phyloP scores from a whole-genome alignment of 257 asterid species.

The Fraxinus excelsior region DNA sequence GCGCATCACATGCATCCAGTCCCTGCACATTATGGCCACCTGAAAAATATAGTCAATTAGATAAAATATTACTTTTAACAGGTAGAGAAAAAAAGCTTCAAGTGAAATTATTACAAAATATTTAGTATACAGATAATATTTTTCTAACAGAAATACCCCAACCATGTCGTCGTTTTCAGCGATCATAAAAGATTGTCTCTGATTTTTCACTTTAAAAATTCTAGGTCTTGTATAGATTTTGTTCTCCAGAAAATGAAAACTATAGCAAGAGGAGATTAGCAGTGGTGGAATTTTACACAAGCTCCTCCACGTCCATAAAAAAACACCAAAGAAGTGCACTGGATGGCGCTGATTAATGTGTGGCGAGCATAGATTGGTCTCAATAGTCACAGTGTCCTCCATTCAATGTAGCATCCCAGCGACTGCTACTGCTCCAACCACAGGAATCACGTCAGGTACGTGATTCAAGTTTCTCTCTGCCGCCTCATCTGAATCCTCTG shows the following conservation, averaged over 20 bases:
- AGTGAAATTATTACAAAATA: neutral
- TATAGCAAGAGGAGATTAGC: neutral
- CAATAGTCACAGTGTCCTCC: constrained; percentile 19
- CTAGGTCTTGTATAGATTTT: neutral
- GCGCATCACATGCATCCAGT: constrained; percentile 25
- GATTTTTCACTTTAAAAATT: neutral
- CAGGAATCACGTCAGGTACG: neutral
- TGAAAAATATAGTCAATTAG: neutral
- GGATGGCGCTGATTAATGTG: constrained; percentile 13
- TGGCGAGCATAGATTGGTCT: constrained; percentile 24
- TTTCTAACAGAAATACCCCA: neutral
- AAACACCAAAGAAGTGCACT: constrained; percentile 22
- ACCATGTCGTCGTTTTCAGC: neutral
- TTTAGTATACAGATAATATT: neutral
- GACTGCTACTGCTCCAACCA: constrained; percentile 18
- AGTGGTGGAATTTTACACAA: constrained; percentile 1
- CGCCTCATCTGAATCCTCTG: neutral
- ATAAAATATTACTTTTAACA: neutral
- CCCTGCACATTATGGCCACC: constrained; percentile 24
- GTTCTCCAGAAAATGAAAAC: neutral
- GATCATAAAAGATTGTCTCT: neutral
- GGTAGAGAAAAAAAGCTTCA: neutral
- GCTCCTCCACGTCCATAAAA: constrained; percentile 31
- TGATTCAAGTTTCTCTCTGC: neutral
- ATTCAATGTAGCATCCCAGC: constrained; percentile 25